Percentiles rank a stretch among this genome's conserved stretches.
phyloP scores from a whole-genome alignment of 2,329 filamentous ascomycete species.

The Diaporthe nobilis region DNA sequence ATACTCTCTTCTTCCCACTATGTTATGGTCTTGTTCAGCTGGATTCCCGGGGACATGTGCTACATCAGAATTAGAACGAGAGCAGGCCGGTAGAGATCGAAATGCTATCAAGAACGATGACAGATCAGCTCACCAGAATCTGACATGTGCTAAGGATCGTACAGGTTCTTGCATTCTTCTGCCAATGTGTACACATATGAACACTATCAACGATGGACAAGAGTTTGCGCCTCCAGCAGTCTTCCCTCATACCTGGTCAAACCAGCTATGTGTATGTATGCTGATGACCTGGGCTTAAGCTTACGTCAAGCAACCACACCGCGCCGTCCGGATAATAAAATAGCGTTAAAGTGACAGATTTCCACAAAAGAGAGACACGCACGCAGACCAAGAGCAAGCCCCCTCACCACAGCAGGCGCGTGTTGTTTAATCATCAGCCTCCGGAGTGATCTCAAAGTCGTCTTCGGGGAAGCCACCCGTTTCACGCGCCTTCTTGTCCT shows the following conservation, averaged over 20 bases:
- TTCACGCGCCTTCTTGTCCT: slow-evolving; percentile 19
- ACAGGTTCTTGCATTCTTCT: slow-evolving; percentile 4
- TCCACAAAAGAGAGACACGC: no score
- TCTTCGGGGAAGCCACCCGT: slow-evolving; percentile 4
- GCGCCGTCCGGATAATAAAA: neutral
- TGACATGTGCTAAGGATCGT: neutral
- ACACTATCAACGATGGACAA: neutral
- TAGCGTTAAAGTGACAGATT: neutral
- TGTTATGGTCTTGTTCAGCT: neutral
- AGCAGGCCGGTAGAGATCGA: neutral
- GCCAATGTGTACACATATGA: neutral
- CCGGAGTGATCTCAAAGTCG: slow-evolving; percentile 13
- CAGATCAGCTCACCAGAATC: neutral
- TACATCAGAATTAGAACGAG: neutral
- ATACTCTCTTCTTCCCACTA: slow-evolving; percentile 10
- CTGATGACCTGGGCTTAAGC: neutral
- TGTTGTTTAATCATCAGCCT: neutral
- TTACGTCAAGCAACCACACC: neutral
- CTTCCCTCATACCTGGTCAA: neutral
- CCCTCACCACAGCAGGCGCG: neutral
- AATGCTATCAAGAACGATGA: neutral
- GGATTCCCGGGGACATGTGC: neutral
- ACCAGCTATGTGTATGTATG: neutral
- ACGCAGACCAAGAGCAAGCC: neutral
- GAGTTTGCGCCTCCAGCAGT: neutral